These are phyloP conservation scores for Echeveria elegans DNA, from an alignment of 164 flowering plant genomes.

Conservation along the genomic window DNA sequence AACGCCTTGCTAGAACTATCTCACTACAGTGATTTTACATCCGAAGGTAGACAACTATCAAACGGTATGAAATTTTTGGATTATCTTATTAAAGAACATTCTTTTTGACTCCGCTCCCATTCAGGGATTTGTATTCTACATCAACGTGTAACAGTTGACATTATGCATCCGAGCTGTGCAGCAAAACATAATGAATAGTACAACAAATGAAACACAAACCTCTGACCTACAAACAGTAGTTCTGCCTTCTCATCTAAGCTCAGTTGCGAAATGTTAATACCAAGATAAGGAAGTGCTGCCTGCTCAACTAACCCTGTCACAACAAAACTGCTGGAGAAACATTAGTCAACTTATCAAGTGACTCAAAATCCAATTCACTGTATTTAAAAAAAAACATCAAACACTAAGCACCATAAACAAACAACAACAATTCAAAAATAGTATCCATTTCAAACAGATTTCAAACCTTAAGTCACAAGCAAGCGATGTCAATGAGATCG, in stretches of 20 bases:
- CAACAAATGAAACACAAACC: slow-evolving; percentile 25
- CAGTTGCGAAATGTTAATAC: slow-evolving; percentile 45
- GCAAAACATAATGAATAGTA: not conserved
- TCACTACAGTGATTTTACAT: not conserved
- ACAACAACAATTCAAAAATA: not conserved
- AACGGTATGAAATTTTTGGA: not conserved
- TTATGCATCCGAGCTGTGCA: not conserved
- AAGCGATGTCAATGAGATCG: slow-evolving; percentile 56
- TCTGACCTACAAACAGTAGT: slow-evolving; percentile 63
- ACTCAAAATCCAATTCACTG: not conserved
- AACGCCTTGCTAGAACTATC: not conserved
- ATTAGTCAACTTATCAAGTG: slow-evolving; percentile 17
- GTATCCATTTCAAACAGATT: not conserved
- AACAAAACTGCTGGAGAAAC: slow-evolving; percentile 79
- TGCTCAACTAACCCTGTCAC: slow-evolving; percentile 87
- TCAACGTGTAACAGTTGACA: not conserved
- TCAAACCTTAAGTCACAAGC: slow-evolving; percentile 78
- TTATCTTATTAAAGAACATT: not conserved
- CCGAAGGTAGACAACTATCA: not conserved
- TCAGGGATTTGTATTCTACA: not conserved
- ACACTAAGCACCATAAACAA: not conserved
- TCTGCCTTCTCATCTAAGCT: slow-evolving; percentile 86
- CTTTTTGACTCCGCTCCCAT: not conserved
- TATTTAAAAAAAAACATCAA: no score
- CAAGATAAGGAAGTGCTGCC: slow-evolving; percentile 51